phyloP scores from a whole-genome alignment of 768 basidiomycete species.

The Mycena maculata region DNA sequence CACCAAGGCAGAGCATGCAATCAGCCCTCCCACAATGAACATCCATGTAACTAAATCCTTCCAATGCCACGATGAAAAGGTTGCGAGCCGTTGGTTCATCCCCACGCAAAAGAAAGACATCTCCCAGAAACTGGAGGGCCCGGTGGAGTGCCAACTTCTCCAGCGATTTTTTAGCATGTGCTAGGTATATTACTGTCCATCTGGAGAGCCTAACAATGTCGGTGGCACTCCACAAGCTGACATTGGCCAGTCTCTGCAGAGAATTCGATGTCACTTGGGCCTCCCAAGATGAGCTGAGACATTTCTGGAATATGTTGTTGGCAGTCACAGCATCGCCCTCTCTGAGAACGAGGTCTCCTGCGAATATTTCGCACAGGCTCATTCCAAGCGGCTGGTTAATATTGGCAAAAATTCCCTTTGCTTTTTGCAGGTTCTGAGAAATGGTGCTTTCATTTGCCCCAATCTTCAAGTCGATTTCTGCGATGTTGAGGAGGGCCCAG shows the following conservation, averaged over 20 bases:
- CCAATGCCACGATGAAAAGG: background rate
- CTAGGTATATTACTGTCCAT: background rate
- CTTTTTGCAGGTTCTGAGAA: background rate
- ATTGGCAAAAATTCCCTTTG: background rate
- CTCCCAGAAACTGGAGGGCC: background rate
- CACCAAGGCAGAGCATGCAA: background rate
- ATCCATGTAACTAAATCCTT: constrained; percentile 11
- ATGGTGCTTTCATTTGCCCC: background rate
- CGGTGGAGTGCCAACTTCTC: background rate
- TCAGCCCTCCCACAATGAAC: constrained; percentile 2
- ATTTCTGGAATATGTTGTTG: background rate
- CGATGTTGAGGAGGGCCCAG: background rate
- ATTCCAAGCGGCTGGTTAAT: background rate
- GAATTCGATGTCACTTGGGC: background rate
- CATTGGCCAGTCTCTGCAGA: background rate
- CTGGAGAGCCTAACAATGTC: background rate
- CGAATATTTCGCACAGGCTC: background rate
- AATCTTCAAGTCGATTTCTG: background rate
- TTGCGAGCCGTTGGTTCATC: background rate
- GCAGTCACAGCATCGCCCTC: background rate
- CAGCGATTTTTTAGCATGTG: background rate
- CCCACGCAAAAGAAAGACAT: background rate
- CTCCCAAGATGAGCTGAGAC: too few relatives aligned
- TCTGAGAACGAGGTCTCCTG: background rate
- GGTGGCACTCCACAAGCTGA: background rate